These are phyloP conservation scores for Eudorina sp. DNA, from an alignment of 139 green algal genomes.

Conservation along the genomic window DNA sequence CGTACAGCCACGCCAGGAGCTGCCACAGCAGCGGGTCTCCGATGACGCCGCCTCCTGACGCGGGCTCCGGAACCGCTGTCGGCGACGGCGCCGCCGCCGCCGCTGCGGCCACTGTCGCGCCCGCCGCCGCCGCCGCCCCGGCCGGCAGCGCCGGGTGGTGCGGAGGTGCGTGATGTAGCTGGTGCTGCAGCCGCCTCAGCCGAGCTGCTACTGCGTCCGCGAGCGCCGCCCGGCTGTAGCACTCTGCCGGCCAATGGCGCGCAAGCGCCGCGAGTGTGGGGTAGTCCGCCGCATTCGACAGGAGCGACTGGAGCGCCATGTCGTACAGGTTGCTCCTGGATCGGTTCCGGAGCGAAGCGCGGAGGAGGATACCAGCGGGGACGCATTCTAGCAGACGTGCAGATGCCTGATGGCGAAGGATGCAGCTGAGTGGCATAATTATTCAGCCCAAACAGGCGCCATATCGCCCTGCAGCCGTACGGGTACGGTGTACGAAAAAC, in stretches of 20 bases:
- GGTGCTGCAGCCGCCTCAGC: constrained; percentile 52
- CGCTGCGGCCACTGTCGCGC: background rate
- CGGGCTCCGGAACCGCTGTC: background rate
- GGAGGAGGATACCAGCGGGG: too few species aligned
- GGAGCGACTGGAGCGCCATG: constrained; percentile 79
- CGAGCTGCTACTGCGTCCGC: constrained; percentile 63
- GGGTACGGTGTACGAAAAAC: too few species aligned
- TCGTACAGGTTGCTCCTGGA: constrained; percentile 79
- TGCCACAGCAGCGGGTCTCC: constrained; percentile 74
- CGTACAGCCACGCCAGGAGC: constrained; percentile 87
- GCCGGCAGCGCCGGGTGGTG: background rate
- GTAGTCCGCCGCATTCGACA: constrained; percentile 72
- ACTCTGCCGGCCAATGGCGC: constrained; percentile 11
- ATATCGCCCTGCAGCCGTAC: too few species aligned
- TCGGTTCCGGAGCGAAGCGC: too few species aligned
- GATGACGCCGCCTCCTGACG: constrained; percentile 30
- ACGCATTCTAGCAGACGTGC: too few species aligned
- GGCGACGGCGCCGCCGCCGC: background rate
- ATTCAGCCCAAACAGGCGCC: too few species aligned
- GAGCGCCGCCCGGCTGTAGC: constrained; percentile 52
- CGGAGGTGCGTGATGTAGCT: background rate
- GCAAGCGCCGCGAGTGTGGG: constrained; percentile 73
- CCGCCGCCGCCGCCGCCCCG: background rate
- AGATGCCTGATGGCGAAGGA: too few species aligned
- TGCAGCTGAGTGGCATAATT: too few species aligned